phyloP scores from a whole-genome alignment of 768 basidiomycete species.

The Tricholoma flavovirens region DNA sequence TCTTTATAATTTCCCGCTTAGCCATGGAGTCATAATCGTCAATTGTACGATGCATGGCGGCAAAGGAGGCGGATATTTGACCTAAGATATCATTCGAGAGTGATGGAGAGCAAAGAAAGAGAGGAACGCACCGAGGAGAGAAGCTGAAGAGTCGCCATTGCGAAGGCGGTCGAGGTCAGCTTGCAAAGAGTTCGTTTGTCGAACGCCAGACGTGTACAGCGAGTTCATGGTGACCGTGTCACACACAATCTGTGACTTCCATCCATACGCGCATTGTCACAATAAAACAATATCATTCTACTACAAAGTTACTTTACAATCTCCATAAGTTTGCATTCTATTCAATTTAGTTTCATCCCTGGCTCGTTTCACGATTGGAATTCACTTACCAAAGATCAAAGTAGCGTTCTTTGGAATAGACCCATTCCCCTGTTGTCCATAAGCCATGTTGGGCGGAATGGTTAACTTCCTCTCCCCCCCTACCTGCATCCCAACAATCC shows the following conservation, averaged over 20 bases:
- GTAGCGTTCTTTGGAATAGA: constrained; percentile 76
- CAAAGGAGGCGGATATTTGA: constrained; percentile 96
- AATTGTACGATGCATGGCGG: constrained; percentile 89
- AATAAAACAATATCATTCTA: background rate
- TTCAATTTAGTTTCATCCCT: background rate
- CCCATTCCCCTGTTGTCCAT: constrained; percentile 54
- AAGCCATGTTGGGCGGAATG: constrained; percentile 65
- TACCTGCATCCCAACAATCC: constrained; percentile 87
- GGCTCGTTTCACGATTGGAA: background rate
- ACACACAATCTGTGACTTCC: background rate
- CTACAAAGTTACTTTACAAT: constrained; percentile 26
- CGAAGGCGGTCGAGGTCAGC: constrained; percentile 81
- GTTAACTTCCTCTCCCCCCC: constrained; percentile 82
- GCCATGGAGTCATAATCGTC: constrained; percentile 98
- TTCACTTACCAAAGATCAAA: constrained; percentile 66
- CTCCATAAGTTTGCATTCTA: constrained; percentile 69
- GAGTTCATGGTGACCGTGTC: constrained; percentile 68
- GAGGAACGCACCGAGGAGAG: constrained; percentile 67
- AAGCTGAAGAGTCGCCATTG: constrained; percentile 73
- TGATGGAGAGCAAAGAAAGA: too few species aligned
- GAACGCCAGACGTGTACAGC: constrained; percentile 86
- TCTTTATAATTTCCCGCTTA: constrained; percentile 90
- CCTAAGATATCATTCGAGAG: constrained; percentile 43
- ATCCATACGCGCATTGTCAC: background rate
- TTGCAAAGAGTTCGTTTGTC: constrained; percentile 85